phyloP scores from a whole-genome alignment of 73 alveolate genomes.

The Stentor roeselii region DNA sequence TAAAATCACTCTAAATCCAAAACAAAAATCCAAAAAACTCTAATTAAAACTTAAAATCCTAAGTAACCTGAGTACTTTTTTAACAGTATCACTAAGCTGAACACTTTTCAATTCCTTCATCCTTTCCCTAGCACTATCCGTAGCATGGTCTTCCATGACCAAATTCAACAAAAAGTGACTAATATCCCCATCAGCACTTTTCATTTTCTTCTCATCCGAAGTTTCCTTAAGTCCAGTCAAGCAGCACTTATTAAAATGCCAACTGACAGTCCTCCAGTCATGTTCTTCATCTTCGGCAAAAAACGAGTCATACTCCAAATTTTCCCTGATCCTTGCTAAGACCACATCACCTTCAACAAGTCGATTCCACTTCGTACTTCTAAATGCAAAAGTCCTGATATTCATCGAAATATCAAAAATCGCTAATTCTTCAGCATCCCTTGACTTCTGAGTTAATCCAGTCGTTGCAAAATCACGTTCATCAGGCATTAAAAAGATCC shows the following conservation, averaged over 20 bases:
- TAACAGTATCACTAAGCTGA: conserved; percentile 56
- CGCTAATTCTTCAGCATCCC: conserved; percentile 65
- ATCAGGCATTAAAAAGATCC: conserved; percentile 58
- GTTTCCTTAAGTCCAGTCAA: conserved; percentile 35
- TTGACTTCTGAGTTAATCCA: conserved; percentile 44
- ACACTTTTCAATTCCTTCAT: conserved; percentile 31
- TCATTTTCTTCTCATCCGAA: conserved; percentile 22
- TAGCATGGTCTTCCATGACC: conserved; percentile 25
- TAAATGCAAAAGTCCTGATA: conserved; percentile 52
- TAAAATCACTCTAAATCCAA: too few relatives aligned
- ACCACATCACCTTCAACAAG: conserved; percentile 38
- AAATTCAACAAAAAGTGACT: conserved; percentile 50
- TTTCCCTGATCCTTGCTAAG: conserved; percentile 57
- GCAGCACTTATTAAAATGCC: conserved; percentile 59
- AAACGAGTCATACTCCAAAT: conserved; percentile 60
- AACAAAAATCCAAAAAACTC: neutral
- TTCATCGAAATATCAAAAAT: conserved; percentile 54
- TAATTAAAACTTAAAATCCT: conserved; percentile 49
- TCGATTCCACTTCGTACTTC: conserved; percentile 54
- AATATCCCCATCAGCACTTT: conserved; percentile 38
- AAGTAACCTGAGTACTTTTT: conserved; percentile 47
- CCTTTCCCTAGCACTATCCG: conserved; percentile 53
- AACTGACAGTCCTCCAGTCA: conserved; percentile 61
- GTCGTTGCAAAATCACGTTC: conserved; percentile 49
- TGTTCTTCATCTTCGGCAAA: conserved; percentile 72